Conservation (phyloP, 495 filamentous ascomycete species). For the Pseudevernia furfuracea region DNA sequence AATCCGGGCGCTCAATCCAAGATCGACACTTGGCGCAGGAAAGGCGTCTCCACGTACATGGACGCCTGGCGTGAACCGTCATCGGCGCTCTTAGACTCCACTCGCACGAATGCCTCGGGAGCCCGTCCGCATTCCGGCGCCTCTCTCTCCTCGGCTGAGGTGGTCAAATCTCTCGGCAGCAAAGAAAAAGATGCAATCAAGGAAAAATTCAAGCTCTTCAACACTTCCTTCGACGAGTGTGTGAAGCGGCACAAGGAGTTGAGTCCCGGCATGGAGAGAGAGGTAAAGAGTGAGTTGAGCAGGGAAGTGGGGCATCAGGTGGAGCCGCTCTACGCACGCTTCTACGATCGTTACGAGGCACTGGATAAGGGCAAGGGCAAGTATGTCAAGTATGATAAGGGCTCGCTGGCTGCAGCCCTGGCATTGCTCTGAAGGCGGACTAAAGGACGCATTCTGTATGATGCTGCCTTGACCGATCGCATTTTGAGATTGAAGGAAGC, state of each 20-base stretch:
- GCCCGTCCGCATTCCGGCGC: conserved; percentile 59
- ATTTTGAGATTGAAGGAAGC: background rate
- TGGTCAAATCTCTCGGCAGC: conserved; percentile 71
- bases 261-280: conserved; percentile 69
- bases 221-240: conserved; percentile 81
- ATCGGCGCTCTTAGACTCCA: conserved; percentile 77
- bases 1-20: conserved; percentile 48
- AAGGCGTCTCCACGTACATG: conserved; percentile 69
- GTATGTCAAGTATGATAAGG: conserved; percentile 95
- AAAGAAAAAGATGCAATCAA: conserved; percentile 96
- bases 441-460: background rate
- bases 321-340: conserved; percentile 88
- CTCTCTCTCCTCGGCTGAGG: conserved; percentile 63
- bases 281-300: conserved; percentile 54
- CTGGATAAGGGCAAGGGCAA: conserved; percentile 94
- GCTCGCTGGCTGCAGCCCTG: conserved; percentile 41
- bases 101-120: conserved; percentile 72
- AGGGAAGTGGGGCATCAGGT: conserved; percentile 77
- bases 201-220: conserved; percentile 90
- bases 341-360: conserved; percentile 97
- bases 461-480: background rate
- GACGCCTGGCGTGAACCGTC: conserved; percentile 87
- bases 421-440: conserved; percentile 25
- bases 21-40: conserved; percentile 81
- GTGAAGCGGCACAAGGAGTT: conserved; percentile 68